A percentile compares a stretch with the other conserved stretches of the same genome.
These are phyloP conservation scores for Trichophaea hybrida DNA, from an alignment of 2,329 filamentous ascomycete genomes.

Conservation along the genomic window DNA sequence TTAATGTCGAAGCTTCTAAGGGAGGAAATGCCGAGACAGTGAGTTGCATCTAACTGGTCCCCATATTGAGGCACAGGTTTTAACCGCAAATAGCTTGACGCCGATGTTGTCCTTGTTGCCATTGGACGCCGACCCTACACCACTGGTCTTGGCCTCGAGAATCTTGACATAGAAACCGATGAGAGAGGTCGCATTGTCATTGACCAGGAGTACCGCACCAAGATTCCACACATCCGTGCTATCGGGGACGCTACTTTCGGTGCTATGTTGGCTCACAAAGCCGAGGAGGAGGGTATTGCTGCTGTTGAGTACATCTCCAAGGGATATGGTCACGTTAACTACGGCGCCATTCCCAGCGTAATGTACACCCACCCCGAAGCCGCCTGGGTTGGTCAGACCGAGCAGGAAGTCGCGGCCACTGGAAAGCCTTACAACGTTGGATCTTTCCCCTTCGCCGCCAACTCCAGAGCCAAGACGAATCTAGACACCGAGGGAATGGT, in stretches of 20 bases:
- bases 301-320: conserved; percentile 96
- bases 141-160: conserved; percentile 77
- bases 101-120: conserved; percentile 88
- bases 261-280: conserved; percentile 97
- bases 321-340: conserved; percentile 97
- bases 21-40: conserved; percentile 88
- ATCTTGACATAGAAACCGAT: conserved; percentile 80
- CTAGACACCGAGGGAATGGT: conserved; percentile 89
- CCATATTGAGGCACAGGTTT: neutral
- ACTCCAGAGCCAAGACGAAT: conserved; percentile 98
- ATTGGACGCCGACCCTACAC: conserved; percentile 96
- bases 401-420: conserved; percentile 82
- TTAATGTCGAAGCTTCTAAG: conserved; percentile 83
- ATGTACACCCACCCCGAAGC: conserved; percentile 99
- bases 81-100: conserved; percentile 51
- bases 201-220: conserved; percentile 97
- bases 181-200: conserved; percentile 91
- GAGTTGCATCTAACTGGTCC: conserved; percentile 30
- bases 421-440: conserved; percentile 87
- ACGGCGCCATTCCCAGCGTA: conserved; percentile 89
- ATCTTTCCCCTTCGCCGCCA: conserved; percentile 93
- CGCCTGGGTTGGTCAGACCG: conserved; percentile 95
- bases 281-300: conserved; percentile 92
- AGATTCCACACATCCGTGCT: conserved; percentile 90
- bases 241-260: conserved; percentile 95